Base-by-base conservation (phyloP, 495 filamentous ascomycete genomes). In the Articulospora tetracladia region DNA sequence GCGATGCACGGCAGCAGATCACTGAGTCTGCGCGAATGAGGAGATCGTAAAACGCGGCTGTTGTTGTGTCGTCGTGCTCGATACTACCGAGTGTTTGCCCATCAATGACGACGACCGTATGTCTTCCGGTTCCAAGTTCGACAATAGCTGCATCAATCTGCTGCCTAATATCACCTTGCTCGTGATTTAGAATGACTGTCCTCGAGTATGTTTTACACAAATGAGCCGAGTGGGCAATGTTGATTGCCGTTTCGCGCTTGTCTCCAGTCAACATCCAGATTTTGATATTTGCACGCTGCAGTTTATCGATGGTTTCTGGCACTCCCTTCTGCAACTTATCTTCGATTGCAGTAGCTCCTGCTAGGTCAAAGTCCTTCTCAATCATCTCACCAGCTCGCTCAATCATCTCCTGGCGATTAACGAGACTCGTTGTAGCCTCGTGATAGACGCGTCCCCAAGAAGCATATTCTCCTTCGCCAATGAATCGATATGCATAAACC, bases 211-310 rank as follows among this genome's bases (percentile, higher is more conserved):
- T 89, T 69, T 89, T 91, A 68, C 92, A 91, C 60, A 97, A 73
- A 19, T 86, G 85, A 59, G 90, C 91, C 6, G 91, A 91, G 66
- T 95, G 87, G 2, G 90, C 92, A 61, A 96, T 93, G 69, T 96
- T 97, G 72, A 97, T 93, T 17, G 93, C 93, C 2, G 93, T 97
- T 75, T 97, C 93, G 19, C 92, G 83, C 71, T 97, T 97, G 72
- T 97, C 93, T 22, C 93, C 93, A 10, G 93, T 97, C 57, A 97
- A 73, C 93, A 97, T 97, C 92, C 92, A 97, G 50, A 96, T 77
- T 74, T 96, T 96, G 72, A 97, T 97, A 62, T 92, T 92, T 1
- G 92, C 93, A 36, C 93, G 79, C 53, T 90, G 79, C 26, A 97
- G 79, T 71, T 93, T 93, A 1, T 65, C 58, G 59, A 97, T 93